These are phyloP conservation scores for Phialemoniopsis sp. DNA, from an alignment of 2,329 filamentous ascomycete genomes.

Conservation along the genomic window DNA sequence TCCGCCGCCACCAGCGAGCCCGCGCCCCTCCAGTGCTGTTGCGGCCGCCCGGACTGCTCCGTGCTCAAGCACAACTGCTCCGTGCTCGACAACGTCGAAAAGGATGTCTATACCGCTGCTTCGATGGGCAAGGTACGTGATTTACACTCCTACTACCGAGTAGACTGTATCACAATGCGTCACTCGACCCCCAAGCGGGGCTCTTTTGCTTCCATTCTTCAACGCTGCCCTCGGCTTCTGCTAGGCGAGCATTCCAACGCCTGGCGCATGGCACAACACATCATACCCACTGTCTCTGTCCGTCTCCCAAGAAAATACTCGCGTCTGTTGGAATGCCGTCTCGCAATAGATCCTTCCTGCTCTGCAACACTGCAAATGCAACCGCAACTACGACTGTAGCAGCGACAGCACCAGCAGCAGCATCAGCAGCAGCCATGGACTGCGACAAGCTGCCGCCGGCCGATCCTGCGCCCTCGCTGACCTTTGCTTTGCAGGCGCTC, in stretches of 20 bases:
- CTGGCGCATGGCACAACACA: too few relatives aligned
- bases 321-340: too few relatives aligned
- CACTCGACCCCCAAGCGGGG: too few relatives aligned
- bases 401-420: too few relatives aligned
- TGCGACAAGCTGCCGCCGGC: slow-evolving; percentile 1
- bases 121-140: slow-evolving; percentile 82
- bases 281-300: too few relatives aligned
- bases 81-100: slow-evolving; percentile 76
- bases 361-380: too few relatives aligned
- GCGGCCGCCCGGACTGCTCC: slow-evolving; percentile 73
- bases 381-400: too few relatives aligned
- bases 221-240: too few relatives aligned
- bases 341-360: too few relatives aligned
- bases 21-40: slow-evolving; percentile 67
- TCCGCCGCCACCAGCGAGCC: slow-evolving; percentile 12
- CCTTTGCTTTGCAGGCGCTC: slow-evolving; percentile 75
- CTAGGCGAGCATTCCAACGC: too few relatives aligned
- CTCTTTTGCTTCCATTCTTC: too few relatives aligned
- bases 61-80: slow-evolving; percentile 77
- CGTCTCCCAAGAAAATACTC: too few relatives aligned
- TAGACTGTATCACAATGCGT: not conserved
- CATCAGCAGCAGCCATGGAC: slow-evolving; percentile 1
- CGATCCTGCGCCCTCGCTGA: slow-evolving; percentile 53
- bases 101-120: slow-evolving; percentile 81
- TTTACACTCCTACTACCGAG: slow-evolving; percentile 10